Percentiles rank a stretch among this genome's conserved stretches.
phyloP scores from a whole-genome alignment of 192 early-diverging fungal genomes.

The Cetraspora pellucida region DNA sequence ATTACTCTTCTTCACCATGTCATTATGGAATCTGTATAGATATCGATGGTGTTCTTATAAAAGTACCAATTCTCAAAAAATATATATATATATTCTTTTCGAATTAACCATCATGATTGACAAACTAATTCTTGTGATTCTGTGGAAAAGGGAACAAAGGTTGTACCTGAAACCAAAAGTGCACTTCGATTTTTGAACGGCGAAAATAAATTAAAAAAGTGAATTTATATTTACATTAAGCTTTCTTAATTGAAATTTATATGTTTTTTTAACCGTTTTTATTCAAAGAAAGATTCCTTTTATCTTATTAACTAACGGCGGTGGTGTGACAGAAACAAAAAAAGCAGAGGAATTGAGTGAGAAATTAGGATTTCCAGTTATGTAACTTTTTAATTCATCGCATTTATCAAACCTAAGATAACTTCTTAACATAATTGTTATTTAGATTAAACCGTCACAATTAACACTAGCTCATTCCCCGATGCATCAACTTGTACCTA shows the following conservation, averaged over 20 bases:
- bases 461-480: constrained; percentile 87
- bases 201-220: constrained; percentile 48
- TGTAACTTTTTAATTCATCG: neutral
- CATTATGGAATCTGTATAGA: constrained; percentile 60
- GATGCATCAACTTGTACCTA: constrained; percentile 66
- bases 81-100: neutral
- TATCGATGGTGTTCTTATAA: constrained; percentile 88
- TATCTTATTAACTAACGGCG: constrained; percentile 87
- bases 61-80: constrained; percentile 47
- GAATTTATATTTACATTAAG: constrained; percentile 18
- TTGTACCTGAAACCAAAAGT: constrained; percentile 65
- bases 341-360: constrained; percentile 72
- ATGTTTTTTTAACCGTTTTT: neutral
- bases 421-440: constrained; percentile 43
- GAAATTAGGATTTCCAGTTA: constrained; percentile 56
- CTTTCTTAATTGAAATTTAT: constrained; percentile 5
- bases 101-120: neutral
- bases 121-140: neutral
- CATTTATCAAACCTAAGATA: neutral
- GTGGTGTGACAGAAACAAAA: constrained; percentile 72
- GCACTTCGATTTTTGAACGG: constrained; percentile 71
- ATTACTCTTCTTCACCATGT: neutral
- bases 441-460: constrained; percentile 48
- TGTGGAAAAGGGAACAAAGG: constrained; percentile 57
- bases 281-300: constrained; percentile 64